Conservation (phyloP, 2,329 filamentous ascomycete genomes). For the Grosmannia clavigera region DNA sequence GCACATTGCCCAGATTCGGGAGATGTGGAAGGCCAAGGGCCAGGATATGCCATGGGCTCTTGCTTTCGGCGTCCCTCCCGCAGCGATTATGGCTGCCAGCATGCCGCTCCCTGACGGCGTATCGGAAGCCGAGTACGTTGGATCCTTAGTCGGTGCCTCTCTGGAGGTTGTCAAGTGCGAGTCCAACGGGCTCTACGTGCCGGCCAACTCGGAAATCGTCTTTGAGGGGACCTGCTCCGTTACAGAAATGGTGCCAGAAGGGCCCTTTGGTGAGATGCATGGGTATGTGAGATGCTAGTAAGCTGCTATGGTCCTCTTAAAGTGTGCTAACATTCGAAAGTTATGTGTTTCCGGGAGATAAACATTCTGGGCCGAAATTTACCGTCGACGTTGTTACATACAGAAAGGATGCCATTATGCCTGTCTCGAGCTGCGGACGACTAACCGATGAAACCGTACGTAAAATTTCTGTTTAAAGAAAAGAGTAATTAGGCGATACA, state of each 20-base stretch:
- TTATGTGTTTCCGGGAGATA: conserved; percentile 24
- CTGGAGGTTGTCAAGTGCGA: conserved; percentile 39
- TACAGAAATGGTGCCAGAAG: conserved; percentile 29
- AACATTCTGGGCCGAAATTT: conserved; percentile 25
- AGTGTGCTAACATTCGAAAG: neutral
- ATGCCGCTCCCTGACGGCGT: conserved; percentile 38
- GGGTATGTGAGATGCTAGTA: conserved; percentile 12
- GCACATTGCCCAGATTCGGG: conserved; percentile 32
- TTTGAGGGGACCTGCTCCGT: conserved; percentile 35
- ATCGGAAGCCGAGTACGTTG: conserved; percentile 34
- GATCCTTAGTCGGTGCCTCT: conserved; percentile 29
- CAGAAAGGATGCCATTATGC: conserved; percentile 32
- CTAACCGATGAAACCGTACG: conserved; percentile 29
- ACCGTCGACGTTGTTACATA: conserved; percentile 34
- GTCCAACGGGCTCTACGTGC: conserved; percentile 34
- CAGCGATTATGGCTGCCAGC: conserved; percentile 32
- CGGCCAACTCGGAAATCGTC: conserved; percentile 37
- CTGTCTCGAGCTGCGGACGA: conserved; percentile 31
- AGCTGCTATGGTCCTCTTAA: neutral
- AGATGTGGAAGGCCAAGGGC: conserved; percentile 32
- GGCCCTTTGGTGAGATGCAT: conserved; percentile 37
- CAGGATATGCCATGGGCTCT: conserved; percentile 34
- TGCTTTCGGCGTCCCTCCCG: conserved; percentile 35
- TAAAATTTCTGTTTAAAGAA: neutral
- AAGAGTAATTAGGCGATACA: neutral